Evolutionary conservation across 768 basidiomycete genomes (phyloP).

Genomic region (Hypholoma fasciculare): DNA sequence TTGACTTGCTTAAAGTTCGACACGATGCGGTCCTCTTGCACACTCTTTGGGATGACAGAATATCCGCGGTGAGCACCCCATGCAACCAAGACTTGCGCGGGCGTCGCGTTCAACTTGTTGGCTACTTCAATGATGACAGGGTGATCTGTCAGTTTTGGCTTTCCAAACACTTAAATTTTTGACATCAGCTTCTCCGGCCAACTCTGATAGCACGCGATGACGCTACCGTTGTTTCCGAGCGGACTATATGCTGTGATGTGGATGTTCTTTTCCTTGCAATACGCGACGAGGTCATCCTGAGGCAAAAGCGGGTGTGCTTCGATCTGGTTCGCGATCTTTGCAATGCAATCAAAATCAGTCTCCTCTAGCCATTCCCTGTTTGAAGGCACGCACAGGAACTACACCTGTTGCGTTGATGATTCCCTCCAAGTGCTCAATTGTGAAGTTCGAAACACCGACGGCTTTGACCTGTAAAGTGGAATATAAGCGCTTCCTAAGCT

Average conservation of each 20-base stretch:
- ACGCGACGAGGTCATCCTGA: conserved; percentile 72
- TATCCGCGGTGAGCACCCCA: conserved; percentile 79
- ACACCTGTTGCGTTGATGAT: conserved; percentile 72
- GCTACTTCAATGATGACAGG: conserved; percentile 63
- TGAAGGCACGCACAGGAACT: conserved; percentile 52
- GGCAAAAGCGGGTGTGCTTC: conserved; percentile 81
- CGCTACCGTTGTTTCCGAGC: conserved; percentile 76
- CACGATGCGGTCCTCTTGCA: conserved; percentile 66
- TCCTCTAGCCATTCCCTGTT: not conserved
- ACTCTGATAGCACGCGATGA: not conserved
- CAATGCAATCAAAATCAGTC: not conserved
- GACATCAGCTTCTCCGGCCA: not conserved
- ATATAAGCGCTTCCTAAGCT: not conserved
- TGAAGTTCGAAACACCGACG: conserved; percentile 86
- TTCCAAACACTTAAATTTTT: conserved; percentile 46
- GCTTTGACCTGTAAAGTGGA: conserved; percentile 48
- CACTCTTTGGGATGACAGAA: conserved; percentile 85
- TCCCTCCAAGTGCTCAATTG: conserved; percentile 59
- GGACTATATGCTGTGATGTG: conserved; percentile 69
- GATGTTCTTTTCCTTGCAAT: conserved; percentile 68
- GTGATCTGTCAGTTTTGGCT: conserved; percentile 70
- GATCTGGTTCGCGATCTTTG: conserved; percentile 71
- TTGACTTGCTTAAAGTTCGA: conserved; percentile 80
- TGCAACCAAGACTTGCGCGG: conserved; percentile 82
- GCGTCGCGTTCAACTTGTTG: conserved; percentile 56